Evolutionary conservation across 495 filamentous ascomycete genomes (phyloP).

Genomic region (Penicillium pancosmium): DNA sequence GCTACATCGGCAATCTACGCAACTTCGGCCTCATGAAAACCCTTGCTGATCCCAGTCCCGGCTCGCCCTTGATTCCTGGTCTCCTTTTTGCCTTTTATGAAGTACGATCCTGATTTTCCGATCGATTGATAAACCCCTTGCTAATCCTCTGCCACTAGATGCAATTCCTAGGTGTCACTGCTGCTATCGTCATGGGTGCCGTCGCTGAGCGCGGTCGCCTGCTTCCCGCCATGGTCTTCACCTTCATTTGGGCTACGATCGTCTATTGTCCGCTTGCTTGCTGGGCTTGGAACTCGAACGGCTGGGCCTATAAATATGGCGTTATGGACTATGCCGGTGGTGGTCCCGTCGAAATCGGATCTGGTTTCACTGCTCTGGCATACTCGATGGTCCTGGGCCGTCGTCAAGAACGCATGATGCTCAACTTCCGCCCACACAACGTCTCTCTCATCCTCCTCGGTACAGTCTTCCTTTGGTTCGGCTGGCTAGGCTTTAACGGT

Average conservation of each 20-base stretch:
- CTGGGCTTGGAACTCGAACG: slow-evolving; percentile 94
- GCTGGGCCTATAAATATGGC: slow-evolving; percentile 90
- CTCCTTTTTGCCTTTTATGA: slow-evolving; percentile 71
- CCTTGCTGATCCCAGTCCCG: slow-evolving; percentile 63
- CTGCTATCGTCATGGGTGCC: slow-evolving; percentile 88
- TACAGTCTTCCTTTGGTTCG: slow-evolving; percentile 95
- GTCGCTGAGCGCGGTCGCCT: slow-evolving; percentile 93
- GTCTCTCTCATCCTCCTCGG: slow-evolving; percentile 96
- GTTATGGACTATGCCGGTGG: slow-evolving; percentile 97
- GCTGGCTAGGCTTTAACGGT: slow-evolving; percentile 98
- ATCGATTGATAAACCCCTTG: background rate
- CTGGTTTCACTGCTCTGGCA: slow-evolving; percentile 87
- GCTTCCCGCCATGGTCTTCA: slow-evolving; percentile 92
- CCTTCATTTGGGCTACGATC: slow-evolving; percentile 93
- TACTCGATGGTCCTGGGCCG: slow-evolving; percentile 95
- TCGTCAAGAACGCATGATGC: slow-evolving; percentile 99
- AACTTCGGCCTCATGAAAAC: slow-evolving; percentile 70
- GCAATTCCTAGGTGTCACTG: slow-evolving; percentile 94
- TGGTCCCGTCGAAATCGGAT: slow-evolving; percentile 96
- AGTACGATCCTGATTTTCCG: slow-evolving; percentile 42
- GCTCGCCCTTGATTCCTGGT: slow-evolving; percentile 63
- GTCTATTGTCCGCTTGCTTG: slow-evolving; percentile 96
- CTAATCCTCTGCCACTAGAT: slow-evolving; percentile 57
- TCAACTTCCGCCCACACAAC: slow-evolving; percentile 94
- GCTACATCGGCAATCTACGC: slow-evolving; percentile 67